These are phyloP conservation scores for Antrodiella citrinella DNA, from an alignment of 768 basidiomycete species.

Conservation along the genomic window DNA sequence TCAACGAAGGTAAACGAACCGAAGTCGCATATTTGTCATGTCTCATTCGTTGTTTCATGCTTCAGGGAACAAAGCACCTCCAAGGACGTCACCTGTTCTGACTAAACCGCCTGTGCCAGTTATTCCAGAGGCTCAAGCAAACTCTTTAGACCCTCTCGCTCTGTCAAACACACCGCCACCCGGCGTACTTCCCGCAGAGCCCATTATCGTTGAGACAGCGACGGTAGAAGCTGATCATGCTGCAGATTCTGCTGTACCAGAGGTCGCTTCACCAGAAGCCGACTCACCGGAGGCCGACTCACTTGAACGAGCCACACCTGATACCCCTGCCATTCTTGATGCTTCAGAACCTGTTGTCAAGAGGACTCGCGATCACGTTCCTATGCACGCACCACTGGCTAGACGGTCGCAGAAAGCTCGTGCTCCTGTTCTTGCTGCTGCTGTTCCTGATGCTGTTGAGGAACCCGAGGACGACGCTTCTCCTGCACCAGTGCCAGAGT, in stretches of 20 bases:
- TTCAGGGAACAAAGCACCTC: no score
- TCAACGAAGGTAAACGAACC: background rate
- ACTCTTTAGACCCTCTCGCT: background rate
- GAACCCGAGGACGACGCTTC: constrained; percentile 7
- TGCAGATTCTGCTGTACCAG: background rate
- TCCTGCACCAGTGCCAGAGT: constrained; percentile 1
- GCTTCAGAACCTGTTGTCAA: no score
- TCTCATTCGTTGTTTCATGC: background rate
- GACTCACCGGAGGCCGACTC: background rate
- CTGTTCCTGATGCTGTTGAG: background rate
- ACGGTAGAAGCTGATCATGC: background rate
- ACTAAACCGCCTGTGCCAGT: no score
- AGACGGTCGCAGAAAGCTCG: background rate
- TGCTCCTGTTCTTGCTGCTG: background rate
- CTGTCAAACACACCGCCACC: background rate
- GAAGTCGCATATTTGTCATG: background rate
- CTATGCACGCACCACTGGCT: background rate
- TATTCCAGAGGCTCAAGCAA: no score
- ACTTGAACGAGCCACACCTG: constrained; percentile 8
- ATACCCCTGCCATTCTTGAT: background rate
- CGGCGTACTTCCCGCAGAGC: background rate
- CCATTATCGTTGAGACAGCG: background rate
- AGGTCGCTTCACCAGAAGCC: background rate
- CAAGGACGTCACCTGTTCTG: no score
- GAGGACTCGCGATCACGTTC: background rate